Evolutionary conservation across 2,329 filamentous ascomycete species (phyloP).

Genomic region (Pestalotiopsis sp.): DNA sequence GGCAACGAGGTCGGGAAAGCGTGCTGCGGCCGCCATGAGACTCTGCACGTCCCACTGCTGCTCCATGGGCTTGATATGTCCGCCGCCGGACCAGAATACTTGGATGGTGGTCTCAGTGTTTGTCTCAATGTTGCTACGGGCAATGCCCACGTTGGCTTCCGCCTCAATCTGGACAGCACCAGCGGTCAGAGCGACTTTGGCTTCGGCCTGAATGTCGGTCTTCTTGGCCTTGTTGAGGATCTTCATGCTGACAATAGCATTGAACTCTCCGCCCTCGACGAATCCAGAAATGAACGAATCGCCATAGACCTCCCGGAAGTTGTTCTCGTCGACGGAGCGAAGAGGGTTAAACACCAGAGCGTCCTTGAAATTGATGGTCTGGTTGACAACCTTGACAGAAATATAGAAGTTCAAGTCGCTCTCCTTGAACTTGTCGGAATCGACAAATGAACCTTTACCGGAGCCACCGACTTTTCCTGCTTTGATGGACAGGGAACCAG

Average conservation of each 20-base stretch:
- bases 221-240: slow-evolving; percentile 2
- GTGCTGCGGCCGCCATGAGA: slow-evolving; percentile 4
- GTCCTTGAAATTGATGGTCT: slow-evolving; percentile 12
- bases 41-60: slow-evolving; percentile 6
- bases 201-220: background rate
- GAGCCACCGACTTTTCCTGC: background rate
- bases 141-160: background rate
- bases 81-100: slow-evolving; percentile 10
- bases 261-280: slow-evolving; percentile 12
- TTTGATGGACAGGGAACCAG: background rate
- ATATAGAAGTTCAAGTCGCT: slow-evolving; percentile 3
- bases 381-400: slow-evolving; percentile 10
- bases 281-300: slow-evolving; percentile 12
- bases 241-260: background rate
- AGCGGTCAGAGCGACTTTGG: background rate
- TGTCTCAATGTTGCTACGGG: background rate
- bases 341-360: background rate
- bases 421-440: slow-evolving; percentile 6
- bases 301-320: slow-evolving; percentile 8
- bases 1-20: slow-evolving; percentile 5
- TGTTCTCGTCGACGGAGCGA: background rate
- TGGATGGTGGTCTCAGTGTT: slow-evolving; percentile 4
- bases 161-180: background rate
- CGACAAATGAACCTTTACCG: background rate
- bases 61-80: slow-evolving; percentile 8